A percentile compares a stretch with the other conserved stretches of the same genome.
Evolutionary conservation across 73 alveolate species (phyloP).

Genomic region (Symbiodinium pilosum): DNA sequence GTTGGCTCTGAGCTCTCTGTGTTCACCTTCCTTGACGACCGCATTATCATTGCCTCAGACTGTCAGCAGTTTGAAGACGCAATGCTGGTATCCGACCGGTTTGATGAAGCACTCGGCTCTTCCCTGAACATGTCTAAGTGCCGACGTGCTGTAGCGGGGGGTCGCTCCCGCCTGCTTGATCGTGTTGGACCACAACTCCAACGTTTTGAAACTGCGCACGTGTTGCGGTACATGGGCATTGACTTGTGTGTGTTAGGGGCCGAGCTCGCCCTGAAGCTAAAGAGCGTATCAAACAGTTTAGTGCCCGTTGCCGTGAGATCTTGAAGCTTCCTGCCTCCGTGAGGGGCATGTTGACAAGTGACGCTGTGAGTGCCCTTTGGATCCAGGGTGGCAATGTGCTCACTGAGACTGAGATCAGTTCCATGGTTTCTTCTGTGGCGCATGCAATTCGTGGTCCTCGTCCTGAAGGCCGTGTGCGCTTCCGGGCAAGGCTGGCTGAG

Average conservation of each 20-base stretch:
- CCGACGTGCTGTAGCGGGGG: background rate
- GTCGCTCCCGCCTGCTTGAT: background rate
- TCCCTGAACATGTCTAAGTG: background rate
- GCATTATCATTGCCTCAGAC: background rate
- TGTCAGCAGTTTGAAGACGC: background rate
- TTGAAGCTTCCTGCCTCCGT: background rate
- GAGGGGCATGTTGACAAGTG: background rate
- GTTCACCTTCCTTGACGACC: background rate
- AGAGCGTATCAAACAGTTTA: background rate
- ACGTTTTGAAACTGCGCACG: background rate
- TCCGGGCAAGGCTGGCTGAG: background rate
- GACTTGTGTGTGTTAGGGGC: background rate
- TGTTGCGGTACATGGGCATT: background rate
- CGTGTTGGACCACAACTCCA: background rate
- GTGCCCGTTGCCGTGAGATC: background rate
- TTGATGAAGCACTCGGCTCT: background rate
- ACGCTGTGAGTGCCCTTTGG: background rate
- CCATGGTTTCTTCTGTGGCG: background rate
- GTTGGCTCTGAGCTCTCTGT: background rate
- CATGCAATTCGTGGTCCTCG: background rate
- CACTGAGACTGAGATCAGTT: background rate
- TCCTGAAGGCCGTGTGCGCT: background rate
- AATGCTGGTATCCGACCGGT: background rate
- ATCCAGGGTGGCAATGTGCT: background rate
- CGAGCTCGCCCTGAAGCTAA: background rate